These are phyloP conservation scores for Mycocentrospora acerina DNA, from an alignment of 2,329 filamentous ascomycete genomes.

Conservation along the genomic window DNA sequence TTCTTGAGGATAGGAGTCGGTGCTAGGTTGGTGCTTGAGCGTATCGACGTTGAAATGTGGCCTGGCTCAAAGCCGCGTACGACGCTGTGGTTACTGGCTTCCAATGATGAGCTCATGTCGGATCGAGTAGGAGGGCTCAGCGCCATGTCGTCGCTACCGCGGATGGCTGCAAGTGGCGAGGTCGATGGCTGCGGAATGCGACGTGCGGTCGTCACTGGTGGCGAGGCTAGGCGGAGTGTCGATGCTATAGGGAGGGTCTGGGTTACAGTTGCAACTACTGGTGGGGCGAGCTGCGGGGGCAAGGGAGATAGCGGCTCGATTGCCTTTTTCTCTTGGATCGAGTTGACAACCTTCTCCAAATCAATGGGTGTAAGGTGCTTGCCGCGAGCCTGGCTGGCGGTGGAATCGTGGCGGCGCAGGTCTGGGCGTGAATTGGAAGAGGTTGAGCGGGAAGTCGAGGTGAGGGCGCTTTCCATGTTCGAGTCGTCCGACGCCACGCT, in stretches of 20 bases:
- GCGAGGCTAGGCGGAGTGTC: constrained; percentile 48
- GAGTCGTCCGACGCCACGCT: constrained; percentile 50
- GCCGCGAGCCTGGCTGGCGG: constrained; percentile 67
- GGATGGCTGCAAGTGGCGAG: constrained; percentile 55
- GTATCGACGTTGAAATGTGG: constrained; percentile 68
- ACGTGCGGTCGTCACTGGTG: constrained; percentile 42
- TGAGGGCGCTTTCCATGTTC: constrained; percentile 38
- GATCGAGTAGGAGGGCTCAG: constrained; percentile 49
- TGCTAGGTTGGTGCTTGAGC: constrained; percentile 61
- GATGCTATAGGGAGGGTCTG: constrained; percentile 11
- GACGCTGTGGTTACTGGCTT: constrained; percentile 66
- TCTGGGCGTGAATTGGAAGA: constrained; percentile 63
- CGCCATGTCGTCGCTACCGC: constrained; percentile 41
- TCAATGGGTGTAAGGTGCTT: constrained; percentile 92
- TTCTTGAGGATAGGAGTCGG: constrained; percentile 63
- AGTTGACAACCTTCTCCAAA: constrained; percentile 90
- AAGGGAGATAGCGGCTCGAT: constrained; percentile 59
- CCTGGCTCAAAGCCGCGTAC: constrained; percentile 85
- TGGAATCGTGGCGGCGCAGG: constrained; percentile 71
- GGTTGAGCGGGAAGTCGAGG: constrained; percentile 50
- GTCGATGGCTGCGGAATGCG: constrained; percentile 60
- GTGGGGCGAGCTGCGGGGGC: constrained; percentile 43
- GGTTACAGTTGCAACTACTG: constrained; percentile 8
- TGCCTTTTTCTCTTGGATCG: constrained; percentile 80
- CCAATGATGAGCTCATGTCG: constrained; percentile 64